Evolutionary conservation across 2,329 filamentous ascomycete genomes (phyloP), one percentile per base, ranked within the genome.

Genomic region (Neocatenulostroma microsporum): DNA sequence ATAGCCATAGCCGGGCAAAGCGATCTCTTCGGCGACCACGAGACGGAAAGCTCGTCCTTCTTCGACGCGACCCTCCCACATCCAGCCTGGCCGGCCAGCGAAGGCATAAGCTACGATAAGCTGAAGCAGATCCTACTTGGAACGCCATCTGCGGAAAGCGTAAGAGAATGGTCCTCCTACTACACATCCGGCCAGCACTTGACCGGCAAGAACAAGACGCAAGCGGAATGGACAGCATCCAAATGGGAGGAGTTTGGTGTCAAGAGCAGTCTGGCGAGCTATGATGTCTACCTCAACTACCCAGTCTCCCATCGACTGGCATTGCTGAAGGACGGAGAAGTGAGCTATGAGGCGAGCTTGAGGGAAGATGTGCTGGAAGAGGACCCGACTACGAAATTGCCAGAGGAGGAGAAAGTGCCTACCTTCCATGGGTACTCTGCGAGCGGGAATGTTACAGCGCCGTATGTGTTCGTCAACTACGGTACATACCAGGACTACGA

Each of bases 361-460:
- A 78, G 43, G 67, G 78, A 23, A 47, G 91, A 89, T 10, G 74
- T 73, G 45, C 66, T 98, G 34, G 89, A 98, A 53, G 91, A 96
- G 65, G 74, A 83, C 30, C 73, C 73, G n/a, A 70, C 73, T 46
- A 69, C 68, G n/a, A 73, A 76, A n/a, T n/a, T n/a, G 19, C 48
- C 47, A 37, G 73, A 77, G 48, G 80, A 89, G 62, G 88, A 85
- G 0, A 72, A 74, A 31, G 79, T n/a, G n/a, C n/a, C n/a, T n/a
- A n/a, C 77, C 6, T 98, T 94, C 56, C 89, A 96, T 58, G 91
- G 85, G 2, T 79, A 91, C 57, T 94, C 88, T 13, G 87, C 84
- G 56, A 74, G 82, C 1, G 91, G 88, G 28, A 83, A 91, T 52
- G 87, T 89, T 24, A 83, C 75, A 18, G 91, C 91, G 0, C 88